Evolutionary conservation across 192 early-diverging fungal species (phyloP).

Genomic region (Ambispora gerdemannii): DNA sequence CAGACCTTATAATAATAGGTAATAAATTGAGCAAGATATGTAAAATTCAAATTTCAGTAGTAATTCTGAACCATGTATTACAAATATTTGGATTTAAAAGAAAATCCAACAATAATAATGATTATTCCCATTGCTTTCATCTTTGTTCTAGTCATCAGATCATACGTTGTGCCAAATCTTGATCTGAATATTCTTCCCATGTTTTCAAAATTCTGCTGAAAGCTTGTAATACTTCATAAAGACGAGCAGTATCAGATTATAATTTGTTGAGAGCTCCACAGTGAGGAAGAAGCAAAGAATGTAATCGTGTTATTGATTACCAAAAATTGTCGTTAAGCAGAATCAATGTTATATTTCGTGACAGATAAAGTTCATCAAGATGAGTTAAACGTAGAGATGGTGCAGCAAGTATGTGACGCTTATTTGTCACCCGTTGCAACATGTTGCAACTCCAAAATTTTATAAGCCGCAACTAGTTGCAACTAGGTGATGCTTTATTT

Average conservation of each 20-base stretch:
- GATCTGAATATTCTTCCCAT: background rate
- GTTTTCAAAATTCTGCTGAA: slow-evolving; percentile 6
- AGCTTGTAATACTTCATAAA: slow-evolving; percentile 1
- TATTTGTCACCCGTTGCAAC: no score
- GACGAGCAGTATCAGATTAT: background rate
- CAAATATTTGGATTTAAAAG: background rate
- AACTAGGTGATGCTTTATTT: no score
- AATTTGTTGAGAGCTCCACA: slow-evolving; percentile 1
- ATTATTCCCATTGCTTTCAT: background rate
- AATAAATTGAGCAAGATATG: background rate
- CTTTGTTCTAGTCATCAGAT: background rate
- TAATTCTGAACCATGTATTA: background rate
- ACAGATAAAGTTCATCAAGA: background rate
- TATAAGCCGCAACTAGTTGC: no score
- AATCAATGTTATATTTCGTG: background rate
- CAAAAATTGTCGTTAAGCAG: background rate
- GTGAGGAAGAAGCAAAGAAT: background rate
- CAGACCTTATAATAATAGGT: slow-evolving; percentile 17
- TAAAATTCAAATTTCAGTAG: slow-evolving; percentile 4
- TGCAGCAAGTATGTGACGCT: no score
- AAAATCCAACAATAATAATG: background rate
- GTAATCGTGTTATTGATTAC: background rate
- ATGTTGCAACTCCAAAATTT: no score
- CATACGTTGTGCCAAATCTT: background rate
- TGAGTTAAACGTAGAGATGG: background rate